Evolutionary conservation across 257 asterid species (phyloP), one percentile per base, ranked within the genome.

Genomic region (Solanum dulcamara): DNA sequence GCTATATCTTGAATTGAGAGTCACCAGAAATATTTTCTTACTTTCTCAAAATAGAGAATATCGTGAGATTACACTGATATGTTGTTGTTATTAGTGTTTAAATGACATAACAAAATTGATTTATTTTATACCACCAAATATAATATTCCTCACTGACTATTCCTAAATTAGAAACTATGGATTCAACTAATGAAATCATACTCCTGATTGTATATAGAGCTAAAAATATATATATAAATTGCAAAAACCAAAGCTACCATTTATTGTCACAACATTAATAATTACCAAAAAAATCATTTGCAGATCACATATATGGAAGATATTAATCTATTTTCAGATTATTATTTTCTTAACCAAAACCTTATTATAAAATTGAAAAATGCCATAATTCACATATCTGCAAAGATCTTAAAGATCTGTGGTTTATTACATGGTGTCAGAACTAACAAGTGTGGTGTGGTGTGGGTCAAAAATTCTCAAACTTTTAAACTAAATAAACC

Each of bases 261-360:
- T 46, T 46, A 77, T 75, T 9, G 60, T 26, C 26, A 26, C 60
- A 44, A 44, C 60, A 40, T 40, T 74, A 77, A 38, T 75, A 44
- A 75, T 75, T 75, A 75, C 81, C 26, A 42, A 44, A 3, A 46
- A 1, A 26, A 46, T 26, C 14, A 77, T 77, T 75, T 26, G 26
- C 5, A 75, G 82, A 75, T 77, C 82, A 77, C 82, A 77, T 77
- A 40, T 26, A 77, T 77, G 17, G 62, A 77, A 77, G 40, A 77
- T 77, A 44, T 32, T 13, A 75, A 24, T 48, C 26, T 13, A 26
- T 77, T 14, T 46, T 44, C 12, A 2, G n/a, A 74, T 26, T 24
- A 38, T 72, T n/a, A 4, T 24, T 74, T 24, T 24, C 10, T 10
- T 20, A 10, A 6, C 2, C 11, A 72, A 40, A 74, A 4, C 18